These are phyloP conservation scores for Colletotrichum gigasporum DNA, from an alignment of 2,329 filamentous ascomycete genomes.

Conservation along the genomic window DNA sequence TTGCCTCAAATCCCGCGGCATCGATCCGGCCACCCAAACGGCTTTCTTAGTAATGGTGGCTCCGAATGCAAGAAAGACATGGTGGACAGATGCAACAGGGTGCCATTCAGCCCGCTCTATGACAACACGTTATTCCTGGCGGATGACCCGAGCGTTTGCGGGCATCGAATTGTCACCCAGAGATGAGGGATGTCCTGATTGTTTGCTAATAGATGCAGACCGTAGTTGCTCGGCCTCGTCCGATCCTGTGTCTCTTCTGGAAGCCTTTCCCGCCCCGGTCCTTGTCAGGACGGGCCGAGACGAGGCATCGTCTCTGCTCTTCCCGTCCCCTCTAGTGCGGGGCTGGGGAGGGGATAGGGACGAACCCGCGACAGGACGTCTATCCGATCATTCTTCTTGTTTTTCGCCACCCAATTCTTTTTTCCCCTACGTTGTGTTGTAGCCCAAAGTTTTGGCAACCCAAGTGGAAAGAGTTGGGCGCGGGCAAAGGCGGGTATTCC, in stretches of 20 bases:
- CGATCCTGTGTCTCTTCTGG: background rate
- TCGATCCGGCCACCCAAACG: no score
- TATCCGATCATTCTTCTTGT: background rate
- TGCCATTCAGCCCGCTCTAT: background rate
- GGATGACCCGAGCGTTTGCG: background rate
- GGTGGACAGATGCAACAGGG: background rate
- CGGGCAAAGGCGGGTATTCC: background rate
- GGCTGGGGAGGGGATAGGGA: background rate
- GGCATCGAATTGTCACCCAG: no score
- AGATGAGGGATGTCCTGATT: no score
- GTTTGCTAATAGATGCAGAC: no score
- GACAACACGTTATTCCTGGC: background rate
- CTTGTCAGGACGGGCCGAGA: slow-evolving; percentile 29
- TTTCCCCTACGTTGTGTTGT: background rate
- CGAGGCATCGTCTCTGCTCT: slow-evolving; percentile 5
- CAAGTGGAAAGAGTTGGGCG: background rate
- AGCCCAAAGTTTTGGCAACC: background rate
- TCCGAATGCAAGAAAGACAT: background rate
- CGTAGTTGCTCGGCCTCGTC: background rate
- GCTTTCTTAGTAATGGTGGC: background rate
- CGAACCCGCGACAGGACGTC: background rate
- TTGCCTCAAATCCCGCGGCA: no score
- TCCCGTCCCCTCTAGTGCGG: slow-evolving; percentile 2
- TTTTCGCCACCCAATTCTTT: background rate
- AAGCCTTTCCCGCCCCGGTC: slow-evolving; percentile 10